Conservation (phyloP, 768 basidiomycete species). For the Hygrocybe coccinea region DNA sequence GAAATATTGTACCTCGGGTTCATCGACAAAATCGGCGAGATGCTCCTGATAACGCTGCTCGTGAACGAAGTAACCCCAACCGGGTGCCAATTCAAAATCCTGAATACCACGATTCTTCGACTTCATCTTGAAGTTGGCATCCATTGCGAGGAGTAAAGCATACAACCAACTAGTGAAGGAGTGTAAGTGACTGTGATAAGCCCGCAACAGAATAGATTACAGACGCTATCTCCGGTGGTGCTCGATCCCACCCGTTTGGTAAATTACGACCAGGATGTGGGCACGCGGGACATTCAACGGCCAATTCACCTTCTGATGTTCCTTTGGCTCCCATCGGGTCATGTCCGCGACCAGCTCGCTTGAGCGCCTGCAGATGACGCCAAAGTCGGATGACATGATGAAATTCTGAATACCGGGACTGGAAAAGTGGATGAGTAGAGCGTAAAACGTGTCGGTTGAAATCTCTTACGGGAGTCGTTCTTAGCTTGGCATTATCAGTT, state of each 20-base stretch:
- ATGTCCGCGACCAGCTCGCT: slow-evolving; percentile 18
- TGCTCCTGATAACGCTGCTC: slow-evolving; percentile 12
- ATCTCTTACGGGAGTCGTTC: slow-evolving; percentile 3
- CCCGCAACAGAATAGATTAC: too few species aligned
- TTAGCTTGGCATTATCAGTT: slow-evolving; percentile 14
- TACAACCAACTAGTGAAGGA: slow-evolving; percentile 18
- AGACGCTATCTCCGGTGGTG: too few species aligned
- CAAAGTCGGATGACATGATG: slow-evolving; percentile 17
- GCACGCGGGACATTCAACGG: slow-evolving; percentile 26
- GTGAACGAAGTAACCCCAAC: slow-evolving; percentile 12
- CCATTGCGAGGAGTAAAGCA: slow-evolving; percentile 16
- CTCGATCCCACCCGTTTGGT: slow-evolving; percentile 17
- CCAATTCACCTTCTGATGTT: slow-evolving; percentile 18
- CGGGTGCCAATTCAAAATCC: slow-evolving; percentile 10
- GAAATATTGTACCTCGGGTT: neutral
- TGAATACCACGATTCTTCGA: slow-evolving; percentile 18
- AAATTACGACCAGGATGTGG: slow-evolving; percentile 26
- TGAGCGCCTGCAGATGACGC: slow-evolving; percentile 17
- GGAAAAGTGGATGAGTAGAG: too few species aligned
- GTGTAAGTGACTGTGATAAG: too few species aligned
- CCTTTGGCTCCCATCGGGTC: slow-evolving; percentile 11
- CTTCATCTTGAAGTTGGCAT: slow-evolving; percentile 25
- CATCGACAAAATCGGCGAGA: slow-evolving; percentile 5
- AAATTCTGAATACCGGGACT: slow-evolving; percentile 22
- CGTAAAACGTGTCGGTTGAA: too few species aligned